Evolutionary conservation across 2,329 filamentous ascomycete genomes (phyloP).

Genomic region (Curvularia eragrostidis): DNA sequence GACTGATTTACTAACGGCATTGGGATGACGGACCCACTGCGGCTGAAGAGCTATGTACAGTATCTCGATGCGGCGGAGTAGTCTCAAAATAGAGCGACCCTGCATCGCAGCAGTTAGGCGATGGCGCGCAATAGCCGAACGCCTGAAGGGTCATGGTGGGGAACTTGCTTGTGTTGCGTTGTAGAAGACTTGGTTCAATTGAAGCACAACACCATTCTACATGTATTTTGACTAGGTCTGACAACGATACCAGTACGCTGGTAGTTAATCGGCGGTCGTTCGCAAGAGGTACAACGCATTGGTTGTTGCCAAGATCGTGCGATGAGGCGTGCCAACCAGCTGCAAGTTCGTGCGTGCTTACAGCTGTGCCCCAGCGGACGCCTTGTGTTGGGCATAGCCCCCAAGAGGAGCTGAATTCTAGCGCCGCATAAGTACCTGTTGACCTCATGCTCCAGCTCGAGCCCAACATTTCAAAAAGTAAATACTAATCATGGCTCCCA

Average conservation of each 20-base stretch:
- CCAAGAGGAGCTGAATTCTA: slow-evolving; percentile 2
- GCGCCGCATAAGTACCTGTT: background rate
- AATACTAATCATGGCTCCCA: slow-evolving; percentile 1
- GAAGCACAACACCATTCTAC: background rate
- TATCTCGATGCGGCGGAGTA: background rate
- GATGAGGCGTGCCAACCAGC: background rate
- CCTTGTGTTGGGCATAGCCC: slow-evolving; percentile 5
- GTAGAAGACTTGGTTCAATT: background rate
- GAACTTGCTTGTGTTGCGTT: background rate
- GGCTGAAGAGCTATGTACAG: background rate
- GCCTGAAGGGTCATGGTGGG: background rate
- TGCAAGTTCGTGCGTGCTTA: slow-evolving; percentile 3
- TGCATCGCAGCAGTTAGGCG: background rate
- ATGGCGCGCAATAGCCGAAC: background rate
- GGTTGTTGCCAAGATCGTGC: too few relatives aligned
- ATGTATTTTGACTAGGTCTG: background rate
- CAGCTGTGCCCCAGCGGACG: slow-evolving; percentile 13
- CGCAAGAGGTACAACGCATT: too few relatives aligned
- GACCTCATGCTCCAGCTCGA: background rate
- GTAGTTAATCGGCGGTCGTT: too few relatives aligned
- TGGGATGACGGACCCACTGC: background rate
- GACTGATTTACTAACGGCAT: background rate
- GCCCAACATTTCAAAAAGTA: background rate
- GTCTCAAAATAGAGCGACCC: background rate
- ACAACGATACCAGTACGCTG: too few relatives aligned